A percentile compares a stretch with the other conserved stretches of the same genome.
Evolutionary conservation across 2,329 filamentous ascomycete species (phyloP).

Genomic region (Exophiala oligosperma): DNA sequence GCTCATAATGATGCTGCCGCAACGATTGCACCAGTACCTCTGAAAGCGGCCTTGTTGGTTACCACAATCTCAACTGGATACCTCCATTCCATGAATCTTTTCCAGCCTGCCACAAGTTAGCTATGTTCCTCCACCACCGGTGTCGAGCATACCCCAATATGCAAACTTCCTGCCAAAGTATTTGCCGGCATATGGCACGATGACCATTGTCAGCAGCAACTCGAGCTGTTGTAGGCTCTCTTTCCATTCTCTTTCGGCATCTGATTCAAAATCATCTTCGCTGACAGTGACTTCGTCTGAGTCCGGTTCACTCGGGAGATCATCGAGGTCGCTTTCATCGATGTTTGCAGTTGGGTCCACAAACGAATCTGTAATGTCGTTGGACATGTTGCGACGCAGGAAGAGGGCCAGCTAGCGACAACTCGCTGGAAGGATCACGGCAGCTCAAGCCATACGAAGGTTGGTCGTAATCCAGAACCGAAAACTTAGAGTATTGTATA

Average conservation of each 20-base stretch:
- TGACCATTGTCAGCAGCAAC: slow-evolving; percentile 86
- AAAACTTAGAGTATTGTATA: background rate
- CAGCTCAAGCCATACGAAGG: background rate
- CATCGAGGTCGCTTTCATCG: slow-evolving; percentile 44
- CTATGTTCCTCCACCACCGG: background rate
- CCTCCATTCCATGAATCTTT: slow-evolving; percentile 90
- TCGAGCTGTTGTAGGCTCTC: slow-evolving; percentile 92
- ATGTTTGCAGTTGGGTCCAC: slow-evolving; percentile 23
- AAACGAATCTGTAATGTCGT: slow-evolving; percentile 34
- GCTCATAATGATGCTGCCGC: slow-evolving; percentile 47
- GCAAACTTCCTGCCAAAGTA: slow-evolving; percentile 93
- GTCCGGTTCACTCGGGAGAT: slow-evolving; percentile 47
- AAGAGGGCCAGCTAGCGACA: background rate
- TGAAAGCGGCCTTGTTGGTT: slow-evolving; percentile 63
- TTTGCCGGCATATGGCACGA: slow-evolving; percentile 92
- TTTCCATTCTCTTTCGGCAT: slow-evolving; percentile 94
- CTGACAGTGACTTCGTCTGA: slow-evolving; percentile 52
- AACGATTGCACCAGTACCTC: slow-evolving; percentile 62
- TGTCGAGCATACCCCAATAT: slow-evolving; percentile 75
- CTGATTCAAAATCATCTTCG: slow-evolving; percentile 65
- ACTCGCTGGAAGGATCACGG: background rate
- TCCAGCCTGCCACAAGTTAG: slow-evolving; percentile 67
- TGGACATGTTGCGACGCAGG: slow-evolving; percentile 15
- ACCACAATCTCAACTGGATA: slow-evolving; percentile 74
- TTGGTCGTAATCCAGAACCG: no score